These are phyloP conservation scores for Coniosporium apollinis DNA, from an alignment of 495 filamentous ascomycete species.

Conservation along the genomic window DNA sequence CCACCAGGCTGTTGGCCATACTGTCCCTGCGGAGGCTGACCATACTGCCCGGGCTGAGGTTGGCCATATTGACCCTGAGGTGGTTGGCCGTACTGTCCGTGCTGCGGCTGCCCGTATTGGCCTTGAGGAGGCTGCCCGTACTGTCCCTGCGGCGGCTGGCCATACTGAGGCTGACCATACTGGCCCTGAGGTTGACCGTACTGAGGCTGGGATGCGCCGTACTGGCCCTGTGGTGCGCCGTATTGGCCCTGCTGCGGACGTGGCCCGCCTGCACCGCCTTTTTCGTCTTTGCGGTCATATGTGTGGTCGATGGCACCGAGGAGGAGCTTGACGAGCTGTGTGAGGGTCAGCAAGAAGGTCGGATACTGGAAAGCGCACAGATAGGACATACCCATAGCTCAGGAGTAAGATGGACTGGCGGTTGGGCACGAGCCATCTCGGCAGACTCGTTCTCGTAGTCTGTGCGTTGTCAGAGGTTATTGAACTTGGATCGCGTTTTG, in stretches of 20 bases:
- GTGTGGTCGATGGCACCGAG: constrained; percentile 50
- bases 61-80: constrained; percentile 4
- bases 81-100: not conserved
- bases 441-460: constrained; percentile 51
- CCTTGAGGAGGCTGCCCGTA: constrained; percentile 17
- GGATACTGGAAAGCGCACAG: not conserved
- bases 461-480: constrained; percentile 16
- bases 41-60: constrained; percentile 10
- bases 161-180: constrained; percentile 2
- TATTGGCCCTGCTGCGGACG: constrained; percentile 12
- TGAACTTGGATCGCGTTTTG: not conserved
- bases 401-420: constrained; percentile 41
- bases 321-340: constrained; percentile 49
- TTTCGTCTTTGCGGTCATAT: constrained; percentile 51
- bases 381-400: constrained; percentile 42
- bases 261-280: constrained; percentile 15
- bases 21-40: constrained; percentile 16
- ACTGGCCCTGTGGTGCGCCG: constrained; percentile 12
- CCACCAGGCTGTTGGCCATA: constrained; percentile 15
- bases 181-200: constrained; percentile 15
- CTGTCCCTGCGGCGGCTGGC: constrained; percentile 5
- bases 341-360: constrained; percentile 3
- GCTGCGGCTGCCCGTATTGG: constrained; percentile 18
- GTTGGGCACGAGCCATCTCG: constrained; percentile 41
- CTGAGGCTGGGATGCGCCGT: constrained; percentile 11